These are phyloP conservation scores for Lippia alba DNA, from an alignment of 305 asterid genomes.

Conservation along the genomic window DNA sequence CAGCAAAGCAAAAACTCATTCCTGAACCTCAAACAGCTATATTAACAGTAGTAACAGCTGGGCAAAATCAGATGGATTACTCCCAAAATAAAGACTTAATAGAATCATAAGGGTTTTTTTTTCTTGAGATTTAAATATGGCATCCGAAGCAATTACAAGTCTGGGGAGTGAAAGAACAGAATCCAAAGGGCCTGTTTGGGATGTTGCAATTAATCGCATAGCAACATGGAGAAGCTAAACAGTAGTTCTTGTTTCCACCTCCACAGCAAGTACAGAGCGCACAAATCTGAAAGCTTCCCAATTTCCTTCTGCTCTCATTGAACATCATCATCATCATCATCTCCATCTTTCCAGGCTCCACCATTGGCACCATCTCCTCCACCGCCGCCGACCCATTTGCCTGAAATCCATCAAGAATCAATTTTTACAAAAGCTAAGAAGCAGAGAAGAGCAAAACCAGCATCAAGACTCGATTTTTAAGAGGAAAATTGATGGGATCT, in stretches of 20 bases:
- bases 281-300: constrained; percentile 66
- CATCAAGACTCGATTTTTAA: constrained; percentile 23
- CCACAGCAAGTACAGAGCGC: constrained; percentile 71
- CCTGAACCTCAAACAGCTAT: constrained; percentile 16
- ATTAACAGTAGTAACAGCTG: constrained; percentile 1
- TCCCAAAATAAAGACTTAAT: constrained; percentile 9
- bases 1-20: constrained; percentile 21
- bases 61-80: constrained; percentile 12
- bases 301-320: constrained; percentile 64
- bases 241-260: constrained; percentile 52
- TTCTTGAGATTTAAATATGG: constrained; percentile 47
- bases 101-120: neutral
- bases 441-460: neutral
- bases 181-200: constrained; percentile 85
- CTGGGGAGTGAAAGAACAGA: constrained; percentile 78
- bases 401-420: constrained; percentile 18
- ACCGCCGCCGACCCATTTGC: constrained; percentile 41
- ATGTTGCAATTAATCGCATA: constrained; percentile 84
- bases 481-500: constrained; percentile 30
- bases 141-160: constrained; percentile 83
- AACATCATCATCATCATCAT: constrained; percentile 50
- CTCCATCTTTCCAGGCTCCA: constrained; percentile 49
- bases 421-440: neutral
- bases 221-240: constrained; percentile 78
- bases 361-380: constrained; percentile 47